These are phyloP conservation scores for Mucor indicus DNA, from an alignment of 371 early-diverging fungal genomes.

Conservation along the genomic window DNA sequence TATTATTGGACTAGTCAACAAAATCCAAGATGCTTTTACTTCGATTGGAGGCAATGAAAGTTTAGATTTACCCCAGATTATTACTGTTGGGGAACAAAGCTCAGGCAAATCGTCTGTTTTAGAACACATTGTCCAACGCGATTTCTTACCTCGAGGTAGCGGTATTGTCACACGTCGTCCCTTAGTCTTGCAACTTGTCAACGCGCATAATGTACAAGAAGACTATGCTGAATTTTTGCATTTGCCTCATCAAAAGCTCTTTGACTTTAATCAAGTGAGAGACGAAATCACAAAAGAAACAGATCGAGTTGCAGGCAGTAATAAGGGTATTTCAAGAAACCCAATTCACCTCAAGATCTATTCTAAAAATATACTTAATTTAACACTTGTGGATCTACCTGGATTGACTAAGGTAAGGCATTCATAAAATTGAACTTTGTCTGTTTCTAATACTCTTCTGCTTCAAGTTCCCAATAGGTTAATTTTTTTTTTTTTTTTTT, in stretches of 20 bases:
- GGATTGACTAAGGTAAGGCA: constrained; percentile 82
- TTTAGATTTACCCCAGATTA: constrained; percentile 91
- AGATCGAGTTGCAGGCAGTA: constrained; percentile 76
- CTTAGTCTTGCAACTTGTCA: constrained; percentile 85
- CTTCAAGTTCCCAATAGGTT: not conserved
- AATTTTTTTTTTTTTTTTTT: constrained; percentile 21
- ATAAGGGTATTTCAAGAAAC: constrained; percentile 80
- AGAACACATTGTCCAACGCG: constrained; percentile 88
- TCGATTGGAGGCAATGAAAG: constrained; percentile 68
- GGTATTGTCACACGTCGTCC: constrained; percentile 95
- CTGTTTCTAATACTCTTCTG: not conserved
- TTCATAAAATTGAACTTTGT: not conserved
- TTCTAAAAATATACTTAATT: constrained; percentile 79
- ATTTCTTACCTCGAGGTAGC: constrained; percentile 89
- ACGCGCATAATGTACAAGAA: constrained; percentile 38
- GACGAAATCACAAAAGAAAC: constrained; percentile 90
- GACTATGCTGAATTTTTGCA: constrained; percentile 77
- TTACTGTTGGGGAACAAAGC: constrained; percentile 85
- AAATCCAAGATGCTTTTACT: constrained; percentile 91
- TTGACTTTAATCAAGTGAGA: constrained; percentile 77
- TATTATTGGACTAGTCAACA: constrained; percentile 78
- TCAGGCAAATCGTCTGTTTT: constrained; percentile 92
- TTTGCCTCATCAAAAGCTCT: constrained; percentile 69
- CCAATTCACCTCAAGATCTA: constrained; percentile 90
- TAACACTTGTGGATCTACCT: constrained; percentile 93